These are phyloP conservation scores for Mesembryanthemum crystallinum DNA, from an alignment of 148 eudicot genomes.

Conservation along the genomic window DNA sequence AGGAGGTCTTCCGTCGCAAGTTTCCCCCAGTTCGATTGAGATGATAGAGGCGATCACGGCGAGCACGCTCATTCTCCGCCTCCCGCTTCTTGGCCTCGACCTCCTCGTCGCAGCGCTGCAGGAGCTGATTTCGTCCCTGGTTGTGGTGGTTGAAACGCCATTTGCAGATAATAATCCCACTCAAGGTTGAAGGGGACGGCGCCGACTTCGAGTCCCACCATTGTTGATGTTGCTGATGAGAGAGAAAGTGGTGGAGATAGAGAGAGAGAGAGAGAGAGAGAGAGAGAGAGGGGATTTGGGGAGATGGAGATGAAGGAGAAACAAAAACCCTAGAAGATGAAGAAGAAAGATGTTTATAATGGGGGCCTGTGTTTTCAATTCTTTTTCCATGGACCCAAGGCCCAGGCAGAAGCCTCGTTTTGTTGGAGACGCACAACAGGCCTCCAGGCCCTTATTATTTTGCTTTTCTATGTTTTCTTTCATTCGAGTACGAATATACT, in stretches of 20 bases:
- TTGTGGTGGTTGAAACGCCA: slow-evolving; percentile 72
- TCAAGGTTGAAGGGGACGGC: slow-evolving; percentile 80
- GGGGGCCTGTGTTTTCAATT: too few relatives aligned
- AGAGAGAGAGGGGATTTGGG: not conserved
- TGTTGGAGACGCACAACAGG: too few relatives aligned
- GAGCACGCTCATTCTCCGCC: slow-evolving; percentile 78
- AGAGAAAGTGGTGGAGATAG: not conserved
- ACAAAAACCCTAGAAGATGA: too few relatives aligned
- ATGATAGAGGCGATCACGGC: slow-evolving; percentile 70
- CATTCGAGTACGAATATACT: too few relatives aligned
- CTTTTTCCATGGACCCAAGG: too few relatives aligned
- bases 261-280: not conserved
- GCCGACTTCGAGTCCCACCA: slow-evolving; percentile 53
- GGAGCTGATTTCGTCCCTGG: slow-evolving; percentile 49
- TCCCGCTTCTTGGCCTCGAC: slow-evolving; percentile 80
- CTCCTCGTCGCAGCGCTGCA: slow-evolving; percentile 83
- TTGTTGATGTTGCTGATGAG: not conserved
- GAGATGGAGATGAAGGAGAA: too few relatives aligned
- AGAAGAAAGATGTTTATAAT: too few relatives aligned
- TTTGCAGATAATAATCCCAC: too few relatives aligned
- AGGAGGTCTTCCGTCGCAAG: slow-evolving; percentile 57
- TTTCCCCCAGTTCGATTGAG: slow-evolving; percentile 50
- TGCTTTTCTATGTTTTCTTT: too few relatives aligned
- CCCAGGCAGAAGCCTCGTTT: too few relatives aligned
- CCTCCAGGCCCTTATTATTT: too few relatives aligned